phyloP scores from a whole-genome alignment of 2,329 filamentous ascomycete genomes.

The Neophaeococcomyces mojaviensis region DNA sequence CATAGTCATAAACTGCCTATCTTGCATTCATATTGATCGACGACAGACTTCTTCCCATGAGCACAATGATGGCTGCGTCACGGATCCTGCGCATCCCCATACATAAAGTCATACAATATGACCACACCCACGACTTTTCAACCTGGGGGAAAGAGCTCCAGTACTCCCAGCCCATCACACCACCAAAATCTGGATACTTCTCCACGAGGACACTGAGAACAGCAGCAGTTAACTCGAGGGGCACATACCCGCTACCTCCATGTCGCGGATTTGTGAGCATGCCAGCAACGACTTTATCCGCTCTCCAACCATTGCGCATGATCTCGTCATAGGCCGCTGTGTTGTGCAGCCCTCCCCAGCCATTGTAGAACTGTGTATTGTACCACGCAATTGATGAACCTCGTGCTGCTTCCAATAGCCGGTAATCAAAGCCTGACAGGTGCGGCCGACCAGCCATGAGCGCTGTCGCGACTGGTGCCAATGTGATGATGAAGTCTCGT shows the following conservation, averaged over 20 bases:
- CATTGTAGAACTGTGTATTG: conserved; percentile 89
- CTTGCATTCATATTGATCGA: conserved; percentile 11
- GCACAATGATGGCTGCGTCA: conserved; percentile 27
- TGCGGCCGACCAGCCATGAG: conserved; percentile 51
- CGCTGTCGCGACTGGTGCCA: conserved; percentile 75
- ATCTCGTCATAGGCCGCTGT: conserved; percentile 37
- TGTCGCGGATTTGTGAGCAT: conserved; percentile 72
- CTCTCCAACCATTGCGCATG: conserved; percentile 56
- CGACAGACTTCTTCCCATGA: conserved; percentile 27
- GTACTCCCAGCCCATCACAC: conserved; percentile 93
- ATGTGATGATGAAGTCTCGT: conserved; percentile 62
- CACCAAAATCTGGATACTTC: conserved; percentile 65
- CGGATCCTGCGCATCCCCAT: conserved; percentile 37
- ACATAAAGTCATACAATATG: conserved; percentile 54
- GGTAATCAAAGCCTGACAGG: conserved; percentile 76
- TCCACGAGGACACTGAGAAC: conserved; percentile 52
- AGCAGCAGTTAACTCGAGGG: conserved; percentile 48
- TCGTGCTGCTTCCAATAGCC: conserved; percentile 60
- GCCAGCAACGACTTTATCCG: conserved; percentile 69
- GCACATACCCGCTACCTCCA: conserved; percentile 57
- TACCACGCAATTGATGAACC: conserved; percentile 71
- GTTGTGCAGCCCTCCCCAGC: conserved; percentile 64
- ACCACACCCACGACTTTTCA: conserved; percentile 69
- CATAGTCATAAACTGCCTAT: background rate
- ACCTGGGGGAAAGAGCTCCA: conserved; percentile 68